Evolutionary conservation across 805 yeast species (phyloP).

Genomic region (Metschnikowia lunata): DNA sequence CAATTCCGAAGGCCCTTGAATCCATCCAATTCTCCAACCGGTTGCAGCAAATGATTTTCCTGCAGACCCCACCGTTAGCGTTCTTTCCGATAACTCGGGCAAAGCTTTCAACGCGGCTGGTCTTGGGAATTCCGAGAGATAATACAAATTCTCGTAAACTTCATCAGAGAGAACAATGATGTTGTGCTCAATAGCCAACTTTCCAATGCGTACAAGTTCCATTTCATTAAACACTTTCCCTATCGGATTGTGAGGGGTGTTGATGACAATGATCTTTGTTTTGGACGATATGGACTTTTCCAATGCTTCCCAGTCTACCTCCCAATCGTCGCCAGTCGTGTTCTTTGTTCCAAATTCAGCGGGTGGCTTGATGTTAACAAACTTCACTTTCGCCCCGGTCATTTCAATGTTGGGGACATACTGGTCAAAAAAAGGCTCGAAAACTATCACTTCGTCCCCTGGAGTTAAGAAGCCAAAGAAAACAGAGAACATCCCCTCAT

Average conservation of each 20-base stretch:
- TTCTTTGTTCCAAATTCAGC: constrained; percentile 55
- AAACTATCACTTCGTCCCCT: constrained; percentile 94
- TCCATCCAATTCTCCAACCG: constrained; percentile 98
- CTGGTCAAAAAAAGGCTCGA: constrained; percentile 96
- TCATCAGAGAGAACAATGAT: constrained; percentile 84
- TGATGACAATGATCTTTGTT: constrained; percentile 83
- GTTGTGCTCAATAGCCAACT: constrained; percentile 80
- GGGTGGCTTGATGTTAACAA: constrained; percentile 85
- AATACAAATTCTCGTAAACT: constrained; percentile 89
- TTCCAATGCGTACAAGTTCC: constrained; percentile 73
- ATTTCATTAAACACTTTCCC: constrained; percentile 81
- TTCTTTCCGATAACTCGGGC: constrained; percentile 73
- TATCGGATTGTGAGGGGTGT: constrained; percentile 95
- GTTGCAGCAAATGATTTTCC: constrained; percentile 99
- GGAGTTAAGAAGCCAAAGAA: constrained; percentile 79
- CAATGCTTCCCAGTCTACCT: constrained; percentile 72
- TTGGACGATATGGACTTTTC: constrained; percentile 64
- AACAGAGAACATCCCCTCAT: constrained; percentile 86
- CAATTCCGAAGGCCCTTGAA: constrained; percentile 80
- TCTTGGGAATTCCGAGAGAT: constrained; percentile 64
- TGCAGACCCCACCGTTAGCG: constrained; percentile 92
- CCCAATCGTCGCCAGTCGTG: constrained; percentile 84
- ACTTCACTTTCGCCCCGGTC: constrained; percentile 88
- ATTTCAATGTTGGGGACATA: constrained; percentile 91
- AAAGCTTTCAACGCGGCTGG: constrained; percentile 64